These are phyloP conservation scores for Paecilomyces formosus DNA, from an alignment of 2,329 filamentous ascomycete genomes.

Conservation along the genomic window DNA sequence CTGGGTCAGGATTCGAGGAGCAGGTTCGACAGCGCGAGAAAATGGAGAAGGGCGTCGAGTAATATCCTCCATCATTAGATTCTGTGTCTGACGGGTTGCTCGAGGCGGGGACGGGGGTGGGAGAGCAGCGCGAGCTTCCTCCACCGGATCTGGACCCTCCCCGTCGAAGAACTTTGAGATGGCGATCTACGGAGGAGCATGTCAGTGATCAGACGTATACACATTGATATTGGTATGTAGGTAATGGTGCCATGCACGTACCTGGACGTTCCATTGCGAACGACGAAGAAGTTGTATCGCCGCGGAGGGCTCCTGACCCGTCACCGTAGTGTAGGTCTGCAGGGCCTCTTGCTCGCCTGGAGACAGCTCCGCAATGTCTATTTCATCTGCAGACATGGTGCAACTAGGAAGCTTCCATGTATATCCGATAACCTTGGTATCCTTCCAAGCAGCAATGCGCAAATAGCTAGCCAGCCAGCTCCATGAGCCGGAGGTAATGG, in stretches of 20 bases:
- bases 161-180: constrained; percentile 98
- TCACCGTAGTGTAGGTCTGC: constrained; percentile 82
- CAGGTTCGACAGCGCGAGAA: constrained; percentile 52
- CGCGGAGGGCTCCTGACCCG: constrained; percentile 68
- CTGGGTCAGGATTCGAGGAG: constrained; percentile 77
- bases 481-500: neutral
- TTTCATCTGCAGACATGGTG: constrained; percentile 40
- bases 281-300: constrained; percentile 72
- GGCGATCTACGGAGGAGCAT: constrained; percentile 65
- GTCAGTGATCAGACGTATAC: constrained; percentile 2
- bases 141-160: constrained; percentile 73
- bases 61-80: constrained; percentile 50
- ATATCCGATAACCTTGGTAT: neutral
- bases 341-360: constrained; percentile 73
- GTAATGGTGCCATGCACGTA: constrained; percentile 29
- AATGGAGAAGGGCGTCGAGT: constrained; percentile 21
- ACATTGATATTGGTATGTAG: neutral
- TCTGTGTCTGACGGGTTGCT: constrained; percentile 61
- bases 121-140: constrained; percentile 63
- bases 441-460: neutral
- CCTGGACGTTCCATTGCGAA: constrained; percentile 95
- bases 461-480: neutral
- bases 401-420: constrained; percentile 3
- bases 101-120: constrained; percentile 53
- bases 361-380: constrained; percentile 60